Evolutionary conservation across 1,139 yeast genomes (phyloP), one percentile per base, ranked within the genome.

Genomic region (Kodamaea alishanica): DNA sequence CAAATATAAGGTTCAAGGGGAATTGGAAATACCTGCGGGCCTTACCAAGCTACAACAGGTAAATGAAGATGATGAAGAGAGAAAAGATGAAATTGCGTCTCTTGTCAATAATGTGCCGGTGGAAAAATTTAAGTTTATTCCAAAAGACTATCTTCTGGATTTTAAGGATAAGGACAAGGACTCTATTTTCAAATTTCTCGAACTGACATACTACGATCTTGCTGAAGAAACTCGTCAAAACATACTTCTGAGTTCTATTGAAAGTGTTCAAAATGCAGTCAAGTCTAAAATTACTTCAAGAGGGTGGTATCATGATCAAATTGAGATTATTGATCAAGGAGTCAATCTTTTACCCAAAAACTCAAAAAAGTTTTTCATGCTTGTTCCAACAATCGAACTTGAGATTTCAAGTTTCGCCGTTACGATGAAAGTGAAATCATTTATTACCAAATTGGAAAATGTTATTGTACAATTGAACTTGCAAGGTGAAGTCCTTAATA

Each of bases 151-250:
- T 6, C 44, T 38, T 5, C 40, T 57, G 1, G 55, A 49, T 1
- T 26, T 38, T 8, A 41, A 41, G 20, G 30, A 34, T 6, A 36
- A 34, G 33, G 58, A 50, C 8, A 54, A 44, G 23, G 9, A 6
- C 46, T 43, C 46, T 47, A 46, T 43, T 51, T 15, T 15, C 20
- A 15, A 15, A 15, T 15, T 15, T 15, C 47, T 56, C 34, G 77
- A 61, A 54, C 57, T 47, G 50, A 51, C 60, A 26, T 80, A 65
- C 51, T 88, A 87, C 54, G 70, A 64, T 1, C 60, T 66, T 32
- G 96, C 96, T 0, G 95, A 87, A 51, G 49, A 55, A 1, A 54
- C 81, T 9, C 72, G 96, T 46, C 65, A 70, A 23, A 71, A 69
- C 9, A 60, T 83, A 6, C 60, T 84, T 26, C 60, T 61, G 31